Base-by-base conservation (phyloP, 345 rosid genomes). In the Punica granatum region DNA sequence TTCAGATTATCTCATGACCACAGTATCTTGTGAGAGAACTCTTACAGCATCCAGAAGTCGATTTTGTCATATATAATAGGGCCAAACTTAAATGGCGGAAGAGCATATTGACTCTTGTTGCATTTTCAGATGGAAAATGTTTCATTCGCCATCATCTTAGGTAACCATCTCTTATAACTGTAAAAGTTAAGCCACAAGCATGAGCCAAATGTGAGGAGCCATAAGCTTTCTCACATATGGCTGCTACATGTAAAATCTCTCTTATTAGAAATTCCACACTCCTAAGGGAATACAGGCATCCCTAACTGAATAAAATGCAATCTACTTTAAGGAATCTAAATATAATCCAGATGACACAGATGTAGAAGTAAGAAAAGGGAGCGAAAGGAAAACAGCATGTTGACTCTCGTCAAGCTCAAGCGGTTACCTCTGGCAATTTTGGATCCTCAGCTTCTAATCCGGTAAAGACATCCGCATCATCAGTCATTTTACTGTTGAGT, bases 341-440 rank as follows among this genome's bases (percentile, higher is more conserved):
- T 30, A 30, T 28, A 56, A 26, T 14, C 61, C 18, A 30, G 9
- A 28, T 12, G 33, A 28, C 4, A 25, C 4, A n/a, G 58, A 13
- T 51, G 30, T 51, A 26, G 7, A 56, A 56, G 34, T 33, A 56
- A 30, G 16, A 26, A 10, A 56, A 26, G 11, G 19, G 32, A 56
- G 61, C 7, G 14, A 30, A 68, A 75, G 25, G 60, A 42, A 61
- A 63, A 65, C 48, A 60, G 70, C 49, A 63, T 39, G 71, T 49
- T 63, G 49, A 65, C 68, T 75, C 73, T 71, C 74, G 60, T 83
- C 77, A 76, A 70, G 75, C 83, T 83, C 78, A 76, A 70, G 74
- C 83, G 73, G 67, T 85, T 88, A 85, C 90, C 92, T 88, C 80
- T 23, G 81, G 75, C 59, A 44, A 44, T 33, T 39, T 73, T 39